Evolutionary conservation across 441 rosid genomes (phyloP), one percentile per base, ranked within the genome.

Genomic region (Populus tomentosa): DNA sequence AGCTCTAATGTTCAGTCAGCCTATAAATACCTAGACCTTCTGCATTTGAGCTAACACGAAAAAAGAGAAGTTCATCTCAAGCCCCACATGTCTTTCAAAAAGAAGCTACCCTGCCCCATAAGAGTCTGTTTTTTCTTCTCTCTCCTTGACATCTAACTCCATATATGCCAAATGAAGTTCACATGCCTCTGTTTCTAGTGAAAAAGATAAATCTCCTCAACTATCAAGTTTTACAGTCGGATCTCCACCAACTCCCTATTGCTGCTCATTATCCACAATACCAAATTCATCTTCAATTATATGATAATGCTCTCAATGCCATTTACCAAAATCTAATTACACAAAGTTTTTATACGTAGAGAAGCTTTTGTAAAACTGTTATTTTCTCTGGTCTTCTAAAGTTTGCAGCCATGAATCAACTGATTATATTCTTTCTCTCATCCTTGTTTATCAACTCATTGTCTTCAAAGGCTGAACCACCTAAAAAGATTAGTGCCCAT

Each of bases 161-260:
- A 80, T 46, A 85, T 82, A 73, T 63, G 89, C 90, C 96, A 88
- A 87, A 84, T 64, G 67, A 90, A 82, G 82, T 83, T 91, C 96
- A 90, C 96, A 87, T 88, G 96, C 79, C 84, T 83, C 76, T 87
- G 90, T 86, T 81, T 83, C 77, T 82, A 76, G 50, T 82, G 84
- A 59, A 81, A 77, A 81, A 80, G 85, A 86, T 75, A 83, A 82
- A 84, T 76, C 72, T 70, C 73, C 77, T 67, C 80, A 61, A 63
- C 69, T 72, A 80, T 81, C 82, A 78, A 14, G 40, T 33, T 71
- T 77, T 76, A 79, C 83, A 81, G 83, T 80, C 82, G 86, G 89
- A 85, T 77, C 85, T 74, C 86, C 84, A 87, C 87, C 86, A 70
- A 77, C 80, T 82, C 59, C 35, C 63, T 73, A 20, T 77, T 72